A percentile compares a stretch with the other conserved stretches of the same genome.
phyloP scores from a whole-genome alignment of 306 rosid species.

The Crotalaria pallida region DNA sequence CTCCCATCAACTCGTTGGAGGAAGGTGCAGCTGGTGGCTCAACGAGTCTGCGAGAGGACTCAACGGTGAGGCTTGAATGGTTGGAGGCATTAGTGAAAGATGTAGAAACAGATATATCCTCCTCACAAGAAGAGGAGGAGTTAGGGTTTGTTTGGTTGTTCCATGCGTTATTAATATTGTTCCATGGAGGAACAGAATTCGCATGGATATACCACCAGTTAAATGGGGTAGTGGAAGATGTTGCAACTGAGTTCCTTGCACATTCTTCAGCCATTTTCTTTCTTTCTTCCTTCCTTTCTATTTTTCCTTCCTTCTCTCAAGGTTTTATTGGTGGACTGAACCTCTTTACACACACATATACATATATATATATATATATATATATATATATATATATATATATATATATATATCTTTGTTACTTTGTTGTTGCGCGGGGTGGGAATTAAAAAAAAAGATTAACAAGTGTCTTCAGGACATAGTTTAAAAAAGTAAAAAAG shows the following conservation, averaged over 20 bases:
- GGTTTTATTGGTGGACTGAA: slow-evolving; percentile 17
- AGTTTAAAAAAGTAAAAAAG: no score
- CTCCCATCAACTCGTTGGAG: slow-evolving; percentile 42
- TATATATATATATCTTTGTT: slow-evolving; percentile 12
- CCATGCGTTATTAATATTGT: slow-evolving; percentile 25
- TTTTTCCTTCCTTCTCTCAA: neutral
- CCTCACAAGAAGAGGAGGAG: slow-evolving; percentile 71
- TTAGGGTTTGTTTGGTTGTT: slow-evolving; percentile 47
- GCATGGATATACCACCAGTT: slow-evolving; percentile 76
- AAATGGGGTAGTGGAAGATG: slow-evolving; percentile 45
- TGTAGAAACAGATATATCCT: slow-evolving; percentile 68
- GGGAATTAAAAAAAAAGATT: no score
- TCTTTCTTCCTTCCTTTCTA: neutral
- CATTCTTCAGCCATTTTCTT: slow-evolving; percentile 64
- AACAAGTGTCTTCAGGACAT: no score
- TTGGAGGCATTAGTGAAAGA: slow-evolving; percentile 81
- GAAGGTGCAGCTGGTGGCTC: slow-evolving; percentile 45
- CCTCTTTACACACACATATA: no score
- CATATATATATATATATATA: no score
- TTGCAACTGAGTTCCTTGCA: slow-evolving; percentile 50
- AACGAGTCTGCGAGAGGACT: slow-evolving; percentile 48
- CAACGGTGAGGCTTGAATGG: slow-evolving; percentile 67
- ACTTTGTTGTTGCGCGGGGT: slow-evolving; percentile 21
- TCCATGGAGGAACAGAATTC: slow-evolving; percentile 52
- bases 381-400: no score